A percentile compares a stretch with the other conserved stretches of the same genome.
phyloP scores from a whole-genome alignment of 441 rosid genomes.

The Jatropha multifida region DNA sequence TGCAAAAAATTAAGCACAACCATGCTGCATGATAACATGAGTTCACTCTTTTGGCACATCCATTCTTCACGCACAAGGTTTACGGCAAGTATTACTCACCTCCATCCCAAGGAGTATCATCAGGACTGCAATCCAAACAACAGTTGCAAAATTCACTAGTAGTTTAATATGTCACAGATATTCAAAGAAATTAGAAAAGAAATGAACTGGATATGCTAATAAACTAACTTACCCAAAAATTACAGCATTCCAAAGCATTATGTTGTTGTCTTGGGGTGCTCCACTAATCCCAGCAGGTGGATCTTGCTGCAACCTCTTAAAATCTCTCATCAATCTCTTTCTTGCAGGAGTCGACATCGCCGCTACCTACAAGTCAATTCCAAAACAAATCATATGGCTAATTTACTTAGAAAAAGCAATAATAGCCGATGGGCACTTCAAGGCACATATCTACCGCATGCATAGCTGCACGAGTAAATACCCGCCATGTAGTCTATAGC shows the following conservation, averaged over 20 bases:
- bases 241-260: constrained; percentile 81
- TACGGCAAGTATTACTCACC: constrained; percentile 39
- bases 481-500: background rate
- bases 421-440: background rate
- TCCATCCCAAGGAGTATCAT: constrained; percentile 90
- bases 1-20: background rate
- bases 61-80: constrained; percentile 5
- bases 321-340: constrained; percentile 84
- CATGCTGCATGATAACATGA: background rate
- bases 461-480: background rate
- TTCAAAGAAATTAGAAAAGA: background rate
- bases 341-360: constrained; percentile 72
- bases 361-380: constrained; percentile 21
- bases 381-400: background rate
- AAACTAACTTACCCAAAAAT: constrained; percentile 50
- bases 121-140: constrained; percentile 54
- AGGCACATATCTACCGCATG: background rate
- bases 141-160: background rate
- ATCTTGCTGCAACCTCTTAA: constrained; percentile 81
- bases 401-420: background rate
- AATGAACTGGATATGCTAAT: background rate
- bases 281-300: constrained; percentile 83
- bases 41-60: constrained; percentile 5
- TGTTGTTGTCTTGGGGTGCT: constrained; percentile 74
- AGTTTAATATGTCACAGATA: background rate